Conservation (phyloP, 2,329 filamentous ascomycete genomes). For the Sporothrix brasiliensis region DNA sequence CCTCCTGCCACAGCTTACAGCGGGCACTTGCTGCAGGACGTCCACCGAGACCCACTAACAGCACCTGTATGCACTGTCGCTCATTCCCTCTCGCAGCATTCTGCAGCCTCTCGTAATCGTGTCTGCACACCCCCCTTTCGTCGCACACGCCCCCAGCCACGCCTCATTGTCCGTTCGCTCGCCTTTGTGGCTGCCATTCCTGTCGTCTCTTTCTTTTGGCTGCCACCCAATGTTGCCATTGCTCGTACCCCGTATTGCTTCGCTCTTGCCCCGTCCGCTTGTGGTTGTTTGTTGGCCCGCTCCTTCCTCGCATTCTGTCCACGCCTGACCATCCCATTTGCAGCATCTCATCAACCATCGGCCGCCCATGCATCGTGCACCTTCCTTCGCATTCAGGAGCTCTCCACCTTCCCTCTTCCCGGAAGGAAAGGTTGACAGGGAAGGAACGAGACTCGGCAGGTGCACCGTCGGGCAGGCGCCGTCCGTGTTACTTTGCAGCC, state of each 20-base stretch:
- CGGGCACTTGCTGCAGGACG: too few species aligned
- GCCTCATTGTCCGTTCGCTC: not conserved
- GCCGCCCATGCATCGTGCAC: not conserved
- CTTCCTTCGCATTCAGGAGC: not conserved
- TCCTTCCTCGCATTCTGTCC: too few species aligned
- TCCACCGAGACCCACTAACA: not conserved
- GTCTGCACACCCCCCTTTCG: constrained; percentile 5
- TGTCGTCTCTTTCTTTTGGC: not conserved
- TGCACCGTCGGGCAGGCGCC: constrained; percentile 8
- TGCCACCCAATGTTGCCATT: constrained; percentile 11
- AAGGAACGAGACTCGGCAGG: not conserved
- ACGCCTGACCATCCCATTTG: too few species aligned
- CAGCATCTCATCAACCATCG: too few species aligned
- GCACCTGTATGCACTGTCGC: not conserved
- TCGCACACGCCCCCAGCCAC: constrained; percentile 23
- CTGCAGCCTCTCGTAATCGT: constrained; percentile 1
- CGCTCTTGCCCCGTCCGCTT: not conserved
- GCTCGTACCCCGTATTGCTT: constrained; percentile 8
- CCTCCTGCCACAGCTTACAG: not conserved
- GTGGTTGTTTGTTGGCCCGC: not conserved
- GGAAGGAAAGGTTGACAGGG: not conserved
- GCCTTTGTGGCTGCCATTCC: not conserved
- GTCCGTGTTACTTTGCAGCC: not conserved
- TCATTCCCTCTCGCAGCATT: constrained; percentile 2
- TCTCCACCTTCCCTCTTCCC: not conserved